phyloP scores from a whole-genome alignment of 768 basidiomycete genomes.

The Leccinum sublutescens region DNA sequence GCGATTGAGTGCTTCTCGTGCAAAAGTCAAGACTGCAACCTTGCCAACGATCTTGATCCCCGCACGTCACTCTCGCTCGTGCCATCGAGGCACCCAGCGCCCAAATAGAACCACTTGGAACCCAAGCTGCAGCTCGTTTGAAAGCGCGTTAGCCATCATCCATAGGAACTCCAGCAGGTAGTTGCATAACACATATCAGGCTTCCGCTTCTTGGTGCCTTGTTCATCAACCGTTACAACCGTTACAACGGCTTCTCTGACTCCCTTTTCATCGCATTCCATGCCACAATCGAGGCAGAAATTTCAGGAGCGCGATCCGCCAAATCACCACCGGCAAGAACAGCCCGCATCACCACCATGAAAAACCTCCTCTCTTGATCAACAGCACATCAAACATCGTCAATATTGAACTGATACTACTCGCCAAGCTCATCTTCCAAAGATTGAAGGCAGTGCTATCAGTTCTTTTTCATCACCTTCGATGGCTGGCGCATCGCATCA shows the following conservation, averaged over 20 bases:
- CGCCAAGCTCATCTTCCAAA: too few relatives aligned
- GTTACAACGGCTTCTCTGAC: conserved; percentile 41
- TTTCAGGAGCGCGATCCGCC: conserved; percentile 77
- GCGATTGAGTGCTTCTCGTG: conserved; percentile 4
- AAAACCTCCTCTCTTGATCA: background rate
- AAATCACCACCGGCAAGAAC: conserved; percentile 78
- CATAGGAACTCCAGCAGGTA: conserved; percentile 65
- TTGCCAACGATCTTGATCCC: conserved; percentile 19
- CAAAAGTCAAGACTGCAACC: background rate
- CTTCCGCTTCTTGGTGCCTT: conserved; percentile 37
- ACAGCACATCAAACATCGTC: background rate
- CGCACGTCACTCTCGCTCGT: conserved; percentile 5
- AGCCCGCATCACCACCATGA: conserved; percentile 28
- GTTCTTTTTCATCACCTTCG: too few relatives aligned
- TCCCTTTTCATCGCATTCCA: conserved; percentile 42
- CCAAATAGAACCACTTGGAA: too few relatives aligned
- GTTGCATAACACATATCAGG: conserved; percentile 40
- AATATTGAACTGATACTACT: background rate
- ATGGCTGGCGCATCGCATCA: too few relatives aligned
- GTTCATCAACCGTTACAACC: conserved; percentile 46
- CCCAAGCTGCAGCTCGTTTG: conserved; percentile 27
- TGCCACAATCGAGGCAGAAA: conserved; percentile 41
- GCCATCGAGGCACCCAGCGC: conserved; percentile 3
- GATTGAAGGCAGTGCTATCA: too few relatives aligned
- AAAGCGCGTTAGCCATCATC: conserved; percentile 66